Evolutionary conservation across 2,329 filamentous ascomycete genomes (phyloP).

Genomic region (Gaeumannomyces sp.): DNA sequence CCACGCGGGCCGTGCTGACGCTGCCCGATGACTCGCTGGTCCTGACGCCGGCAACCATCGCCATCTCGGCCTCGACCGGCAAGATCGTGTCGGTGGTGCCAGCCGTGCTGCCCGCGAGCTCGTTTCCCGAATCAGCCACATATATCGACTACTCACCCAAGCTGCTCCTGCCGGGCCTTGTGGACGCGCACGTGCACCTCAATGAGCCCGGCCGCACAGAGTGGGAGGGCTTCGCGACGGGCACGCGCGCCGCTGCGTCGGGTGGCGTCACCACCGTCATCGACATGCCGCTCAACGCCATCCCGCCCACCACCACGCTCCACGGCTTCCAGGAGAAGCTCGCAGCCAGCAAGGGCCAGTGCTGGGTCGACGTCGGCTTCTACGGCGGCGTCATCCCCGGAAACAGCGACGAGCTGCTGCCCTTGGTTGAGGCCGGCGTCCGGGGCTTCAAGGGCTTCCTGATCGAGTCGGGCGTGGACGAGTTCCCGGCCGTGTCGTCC

Average conservation of each 20-base stretch:
- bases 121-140: conserved; percentile 64
- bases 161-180: conserved; percentile 81
- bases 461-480: conserved; percentile 93
- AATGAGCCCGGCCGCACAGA: conserved; percentile 96
- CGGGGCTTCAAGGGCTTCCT: conserved; percentile 96
- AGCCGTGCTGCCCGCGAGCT: conserved; percentile 64
- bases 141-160: conserved; percentile 83
- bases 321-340: conserved; percentile 78
- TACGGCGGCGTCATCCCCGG: conserved; percentile 93
- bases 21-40: conserved; percentile 54
- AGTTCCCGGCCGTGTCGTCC: conserved; percentile 87
- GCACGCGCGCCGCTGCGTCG: conserved; percentile 86
- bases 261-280: conserved; percentile 95
- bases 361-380: conserved; percentile 98
- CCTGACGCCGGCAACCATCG: conserved; percentile 76
- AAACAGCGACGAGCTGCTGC: conserved; percentile 72
- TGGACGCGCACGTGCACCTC: conserved; percentile 95
- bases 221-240: conserved; percentile 97
- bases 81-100: conserved; percentile 72
- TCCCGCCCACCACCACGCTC: conserved; percentile 91
- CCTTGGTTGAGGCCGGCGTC: conserved; percentile 77
- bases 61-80: conserved; percentile 70
- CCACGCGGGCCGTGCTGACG: conserved; percentile 74
- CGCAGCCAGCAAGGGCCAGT: conserved; percentile 74
- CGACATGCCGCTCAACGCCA: conserved; percentile 97